These are phyloP conservation scores for Penium margaritaceum DNA, from an alignment of 139 green algal species.

Conservation along the genomic window DNA sequence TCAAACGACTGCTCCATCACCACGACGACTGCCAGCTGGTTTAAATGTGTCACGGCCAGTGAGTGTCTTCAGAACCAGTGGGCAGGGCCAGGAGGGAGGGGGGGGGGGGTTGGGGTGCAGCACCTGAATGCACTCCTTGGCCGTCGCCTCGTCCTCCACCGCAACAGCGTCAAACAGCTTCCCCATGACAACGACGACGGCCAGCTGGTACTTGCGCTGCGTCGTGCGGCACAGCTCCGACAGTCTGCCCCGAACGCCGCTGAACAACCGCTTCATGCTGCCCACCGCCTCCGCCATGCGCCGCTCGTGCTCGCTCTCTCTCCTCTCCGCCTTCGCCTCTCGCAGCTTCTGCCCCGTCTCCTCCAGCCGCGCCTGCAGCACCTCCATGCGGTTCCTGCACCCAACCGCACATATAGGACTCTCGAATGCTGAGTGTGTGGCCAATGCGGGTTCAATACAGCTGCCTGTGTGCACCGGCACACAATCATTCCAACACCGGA, in stretches of 20 bases:
- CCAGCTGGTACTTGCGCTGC: slow-evolving; percentile 73
- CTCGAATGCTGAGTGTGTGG: no score
- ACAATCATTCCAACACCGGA: no score
- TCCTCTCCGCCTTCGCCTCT: slow-evolving; percentile 61
- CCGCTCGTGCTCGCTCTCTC: slow-evolving; percentile 61
- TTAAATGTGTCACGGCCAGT: no score
- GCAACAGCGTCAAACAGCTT: slow-evolving; percentile 82
- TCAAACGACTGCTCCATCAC: no score
- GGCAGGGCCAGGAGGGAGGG: no score
- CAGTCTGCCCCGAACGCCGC: slow-evolving; percentile 75
- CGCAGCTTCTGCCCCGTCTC: slow-evolving; percentile 62
- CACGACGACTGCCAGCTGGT: no score
- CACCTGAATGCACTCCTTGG: slow-evolving; percentile 67
- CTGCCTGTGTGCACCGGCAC: no score
- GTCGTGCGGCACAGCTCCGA: slow-evolving; percentile 68
- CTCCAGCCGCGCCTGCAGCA: slow-evolving; percentile 55
- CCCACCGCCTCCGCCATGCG: slow-evolving; percentile 57
- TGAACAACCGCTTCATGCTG: slow-evolving; percentile 63
- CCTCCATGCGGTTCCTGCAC: slow-evolving; percentile 22
- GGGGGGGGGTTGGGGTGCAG: no score
- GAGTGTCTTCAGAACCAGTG: no score
- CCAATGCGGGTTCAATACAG: no score
- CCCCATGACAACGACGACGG: slow-evolving; percentile 75
- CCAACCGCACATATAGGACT: no score
- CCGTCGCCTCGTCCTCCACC: slow-evolving; percentile 67